Percentiles rank a stretch among this genome's conserved stretches.
Conservation (phyloP, 805 yeast genomes). For the Wickerhamomyces silvicola region DNA sequence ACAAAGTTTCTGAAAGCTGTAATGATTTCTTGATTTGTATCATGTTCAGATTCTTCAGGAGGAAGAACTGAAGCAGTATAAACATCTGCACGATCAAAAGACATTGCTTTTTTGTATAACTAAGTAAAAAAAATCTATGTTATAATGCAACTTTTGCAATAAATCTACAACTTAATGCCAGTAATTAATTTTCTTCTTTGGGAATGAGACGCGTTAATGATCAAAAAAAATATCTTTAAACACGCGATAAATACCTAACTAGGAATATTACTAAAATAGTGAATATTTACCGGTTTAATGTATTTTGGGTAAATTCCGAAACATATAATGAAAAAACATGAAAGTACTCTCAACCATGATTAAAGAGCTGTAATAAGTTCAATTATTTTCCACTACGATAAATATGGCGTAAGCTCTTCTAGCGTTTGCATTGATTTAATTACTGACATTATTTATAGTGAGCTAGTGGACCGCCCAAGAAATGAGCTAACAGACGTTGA, state of each 20-base stretch:
- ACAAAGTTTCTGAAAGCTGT: slow-evolving; percentile 78
- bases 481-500: slow-evolving; percentile 78
- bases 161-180: slow-evolving; percentile 1
- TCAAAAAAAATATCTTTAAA: not conserved
- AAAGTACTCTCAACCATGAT: no score
- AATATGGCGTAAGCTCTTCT: slow-evolving; percentile 1
- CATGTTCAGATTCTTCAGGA: slow-evolving; percentile 67
- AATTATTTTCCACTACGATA: no score
- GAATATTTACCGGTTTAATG: no score
- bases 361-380: no score
- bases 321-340: no score
- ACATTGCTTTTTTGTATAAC: slow-evolving; percentile 9
- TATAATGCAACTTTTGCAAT: not conserved
- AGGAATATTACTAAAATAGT: no score
- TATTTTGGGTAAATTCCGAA: no score
- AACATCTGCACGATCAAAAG: slow-evolving; percentile 41
- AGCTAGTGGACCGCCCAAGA: slow-evolving; percentile 64
- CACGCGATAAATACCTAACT: no score
- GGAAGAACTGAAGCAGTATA: slow-evolving; percentile 80
- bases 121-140: slow-evolving; percentile 1
- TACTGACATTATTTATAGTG: slow-evolving; percentile 32
- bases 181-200: slow-evolving; percentile 4
- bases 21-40: slow-evolving; percentile 60
- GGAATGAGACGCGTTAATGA: not conserved
- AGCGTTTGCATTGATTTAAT: not conserved